Percentiles rank a stretch among this genome's conserved stretches.
These are phyloP conservation scores for Xylariaceae sp. DNA, from an alignment of 2,329 filamentous ascomycete genomes.

Conservation along the genomic window DNA sequence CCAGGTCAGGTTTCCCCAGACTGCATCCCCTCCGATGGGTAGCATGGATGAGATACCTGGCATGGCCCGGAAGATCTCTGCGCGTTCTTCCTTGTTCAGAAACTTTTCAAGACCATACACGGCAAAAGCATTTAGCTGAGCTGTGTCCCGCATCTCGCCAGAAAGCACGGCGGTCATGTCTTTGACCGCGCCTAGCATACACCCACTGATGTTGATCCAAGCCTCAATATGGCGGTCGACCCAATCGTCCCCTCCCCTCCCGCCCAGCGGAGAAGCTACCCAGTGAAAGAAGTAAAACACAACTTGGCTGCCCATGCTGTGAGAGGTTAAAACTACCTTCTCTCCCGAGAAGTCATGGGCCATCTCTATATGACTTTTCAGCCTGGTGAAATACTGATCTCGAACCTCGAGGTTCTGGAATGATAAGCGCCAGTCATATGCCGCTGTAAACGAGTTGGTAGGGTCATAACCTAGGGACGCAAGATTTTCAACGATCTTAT, in stretches of 20 bases:
- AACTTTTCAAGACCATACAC: conserved; percentile 98
- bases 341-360: conserved; percentile 71
- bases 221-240: conserved; percentile 87
- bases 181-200: conserved; percentile 95
- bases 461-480: conserved; percentile 96
- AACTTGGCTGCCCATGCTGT: conserved; percentile 98
- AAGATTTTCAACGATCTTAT: conserved; percentile 95
- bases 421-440: conserved; percentile 89
- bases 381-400: conserved; percentile 89
- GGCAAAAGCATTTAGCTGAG: conserved; percentile 92
- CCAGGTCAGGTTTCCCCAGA: conserved; percentile 90
- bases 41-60: conserved; percentile 96
- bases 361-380: conserved; percentile 89
- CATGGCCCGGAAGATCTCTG: conserved; percentile 95
- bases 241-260: conserved; percentile 82
- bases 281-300: conserved; percentile 82
- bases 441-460: conserved; percentile 68
- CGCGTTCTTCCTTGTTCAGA: conserved; percentile 84
- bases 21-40: conserved; percentile 85
- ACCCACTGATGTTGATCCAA: conserved; percentile 98
- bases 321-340: conserved; percentile 85
- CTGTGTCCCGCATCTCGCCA: conserved; percentile 98
- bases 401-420: conserved; percentile 87
- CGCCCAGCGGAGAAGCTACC: conserved; percentile 78
- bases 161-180: conserved; percentile 87